These are phyloP conservation scores for Sporobolus alterniflorus DNA, from an alignment of 202 grass and related monocot species.

Conservation along the genomic window DNA sequence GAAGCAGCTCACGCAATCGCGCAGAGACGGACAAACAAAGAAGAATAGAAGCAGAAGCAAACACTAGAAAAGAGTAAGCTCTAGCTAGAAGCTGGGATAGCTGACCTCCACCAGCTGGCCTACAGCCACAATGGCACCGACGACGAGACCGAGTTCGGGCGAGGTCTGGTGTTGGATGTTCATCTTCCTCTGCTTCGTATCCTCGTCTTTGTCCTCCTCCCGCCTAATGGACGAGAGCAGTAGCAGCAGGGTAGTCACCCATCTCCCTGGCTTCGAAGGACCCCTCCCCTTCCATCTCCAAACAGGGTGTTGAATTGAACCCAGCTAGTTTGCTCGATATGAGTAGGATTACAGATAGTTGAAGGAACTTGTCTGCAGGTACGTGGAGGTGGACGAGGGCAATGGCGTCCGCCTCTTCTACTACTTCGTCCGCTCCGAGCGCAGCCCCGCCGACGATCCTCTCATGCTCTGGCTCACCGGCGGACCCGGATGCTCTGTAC, in stretches of 20 bases:
- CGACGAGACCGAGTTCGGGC: neutral
- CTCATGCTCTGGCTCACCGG: constrained; percentile 65
- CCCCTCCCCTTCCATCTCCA: constrained; percentile 49
- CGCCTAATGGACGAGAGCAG: neutral
- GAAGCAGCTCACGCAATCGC: too few relatives aligned
- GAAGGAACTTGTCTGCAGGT: constrained; percentile 37
- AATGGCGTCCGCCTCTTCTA: constrained; percentile 67
- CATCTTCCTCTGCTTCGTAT: neutral
- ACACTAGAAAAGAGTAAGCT: too few relatives aligned
- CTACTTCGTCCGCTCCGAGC: constrained; percentile 67
- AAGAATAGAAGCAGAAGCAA: too few relatives aligned
- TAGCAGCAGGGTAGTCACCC: neutral
- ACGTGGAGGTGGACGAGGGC: constrained; percentile 58
- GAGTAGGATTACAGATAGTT: too few relatives aligned
- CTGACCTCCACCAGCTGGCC: neutral
- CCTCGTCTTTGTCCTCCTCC: neutral
- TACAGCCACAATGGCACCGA: neutral
- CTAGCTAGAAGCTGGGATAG: too few relatives aligned
- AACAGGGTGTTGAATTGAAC: constrained; percentile 60
- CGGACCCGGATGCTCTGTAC: constrained; percentile 63
- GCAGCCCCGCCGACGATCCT: constrained; percentile 45
- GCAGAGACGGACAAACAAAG: too few relatives aligned
- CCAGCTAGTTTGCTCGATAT: neutral
- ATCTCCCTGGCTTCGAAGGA: constrained; percentile 54
- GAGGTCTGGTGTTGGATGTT: neutral